Conservation (phyloP, 2,329 filamentous ascomycete species). For the Pleoardoris graminearum region DNA sequence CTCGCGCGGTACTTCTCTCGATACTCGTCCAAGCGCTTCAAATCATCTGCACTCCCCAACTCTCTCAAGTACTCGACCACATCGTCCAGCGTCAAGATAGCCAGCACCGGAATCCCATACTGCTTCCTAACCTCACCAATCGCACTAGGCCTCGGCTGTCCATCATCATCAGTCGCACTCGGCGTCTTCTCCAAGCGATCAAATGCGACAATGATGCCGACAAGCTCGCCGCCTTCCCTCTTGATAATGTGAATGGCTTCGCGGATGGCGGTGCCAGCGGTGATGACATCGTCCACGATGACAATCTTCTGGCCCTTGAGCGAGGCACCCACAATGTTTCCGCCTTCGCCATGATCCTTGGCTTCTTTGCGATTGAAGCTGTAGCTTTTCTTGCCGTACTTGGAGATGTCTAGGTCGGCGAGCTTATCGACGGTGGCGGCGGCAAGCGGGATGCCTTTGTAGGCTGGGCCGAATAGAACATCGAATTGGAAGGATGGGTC, state of each 20-base stretch:
- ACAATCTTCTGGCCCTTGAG: constrained; percentile 84
- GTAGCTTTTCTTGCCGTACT: constrained; percentile 74
- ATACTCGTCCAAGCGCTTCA: constrained; percentile 48
- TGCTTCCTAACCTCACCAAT: constrained; percentile 85
- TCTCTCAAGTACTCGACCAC: constrained; percentile 58
- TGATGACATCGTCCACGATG: constrained; percentile 96
- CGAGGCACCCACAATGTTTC: constrained; percentile 84
- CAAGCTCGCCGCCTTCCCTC: constrained; percentile 79
- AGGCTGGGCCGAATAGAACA: constrained; percentile 89
- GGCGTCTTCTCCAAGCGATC: constrained; percentile 85
- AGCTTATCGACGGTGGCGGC: constrained; percentile 77
- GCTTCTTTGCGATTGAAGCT: constrained; percentile 95
- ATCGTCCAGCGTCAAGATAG: constrained; percentile 83
- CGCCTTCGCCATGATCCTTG: constrained; percentile 94
- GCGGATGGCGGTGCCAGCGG: constrained; percentile 88
- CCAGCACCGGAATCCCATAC: constrained; percentile 78
- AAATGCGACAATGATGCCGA: constrained; percentile 85
- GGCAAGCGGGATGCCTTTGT: constrained; percentile 95
- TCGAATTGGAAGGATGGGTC: constrained; percentile 66
- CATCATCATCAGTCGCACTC: constrained; percentile 62
- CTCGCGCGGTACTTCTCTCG: constrained; percentile 46
- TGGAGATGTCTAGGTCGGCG: constrained; percentile 65
- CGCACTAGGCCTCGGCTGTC: constrained; percentile 72
- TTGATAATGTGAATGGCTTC: constrained; percentile 90
- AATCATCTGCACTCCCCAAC: constrained; percentile 51